Evolutionary conservation across 1,284 basidiomycete species (phyloP), one percentile per base, ranked within the genome.

Genomic region (Xerocomus amazonicus): DNA sequence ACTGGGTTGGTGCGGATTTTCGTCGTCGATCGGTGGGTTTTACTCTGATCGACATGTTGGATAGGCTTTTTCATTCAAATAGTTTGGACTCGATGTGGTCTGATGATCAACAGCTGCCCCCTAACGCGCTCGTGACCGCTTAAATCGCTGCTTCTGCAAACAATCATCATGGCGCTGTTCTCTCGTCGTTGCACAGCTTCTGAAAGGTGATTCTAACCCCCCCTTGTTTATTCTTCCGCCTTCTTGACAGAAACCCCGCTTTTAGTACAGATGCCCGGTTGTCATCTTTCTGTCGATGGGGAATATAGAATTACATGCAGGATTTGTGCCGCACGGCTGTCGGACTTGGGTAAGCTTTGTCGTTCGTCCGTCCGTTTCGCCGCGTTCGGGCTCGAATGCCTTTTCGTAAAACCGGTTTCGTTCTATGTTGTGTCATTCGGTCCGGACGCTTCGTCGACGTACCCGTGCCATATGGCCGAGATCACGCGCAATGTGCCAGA

Each of bases 271-370:
- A 48, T 61, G 68, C 0, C 83, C 82, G 0, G 73, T 84, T n/a
- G 65, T 84, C 16, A 73, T 84, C 28, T 84, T 84, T 61, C 68
- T 84, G n/a, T 84, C 82, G 81, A 82, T 50, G 83, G 82, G 0
- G 75, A 79, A 62, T 75, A 75, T 47, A 28, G 41, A 1, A 67
- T 78, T 16, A 48, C 0, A 65, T 81, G 48, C 74, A 77, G 23
- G 70, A 73, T 51, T 44, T 83, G 3, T 78, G 77, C 53, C 70
- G 71, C 6, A 54, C 69, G 2, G 73, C 80, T 2, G 59, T 79
- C n/a, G 66, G 67, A 36, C 72, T 72, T 5, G 79, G 80, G 81
- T 81, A 53, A 47, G 66, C 6, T 2, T 37, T 6, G 1, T 9
- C 17, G 9, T 33, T 19, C 28, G 0, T 6, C 0, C 12, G 12